Evolutionary conservation across 1,284 basidiomycete genomes (phyloP).

Genomic region (Salmacisia buchloeana): DNA sequence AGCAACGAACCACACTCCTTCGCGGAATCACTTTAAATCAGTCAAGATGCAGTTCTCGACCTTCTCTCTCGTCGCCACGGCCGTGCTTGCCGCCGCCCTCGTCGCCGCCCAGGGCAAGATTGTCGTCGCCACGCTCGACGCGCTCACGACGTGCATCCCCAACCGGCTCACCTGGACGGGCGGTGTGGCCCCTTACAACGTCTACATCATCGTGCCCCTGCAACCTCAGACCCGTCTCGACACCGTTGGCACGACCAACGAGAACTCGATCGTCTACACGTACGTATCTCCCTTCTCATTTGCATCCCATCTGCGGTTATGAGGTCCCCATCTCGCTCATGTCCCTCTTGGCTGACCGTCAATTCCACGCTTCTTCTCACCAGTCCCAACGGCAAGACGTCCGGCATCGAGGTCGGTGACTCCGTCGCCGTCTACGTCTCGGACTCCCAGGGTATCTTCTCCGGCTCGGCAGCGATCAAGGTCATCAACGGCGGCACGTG

Average conservation of each 20-base stretch:
- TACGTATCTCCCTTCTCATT: background rate
- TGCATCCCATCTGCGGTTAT: background rate
- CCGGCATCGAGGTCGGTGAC: background rate
- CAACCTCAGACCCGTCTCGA: background rate
- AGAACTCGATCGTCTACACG: background rate
- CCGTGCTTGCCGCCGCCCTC: constrained; percentile 1
- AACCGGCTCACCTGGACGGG: constrained; percentile 4
- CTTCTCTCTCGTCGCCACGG: background rate
- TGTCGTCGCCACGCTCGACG: background rate
- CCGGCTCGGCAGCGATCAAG: background rate
- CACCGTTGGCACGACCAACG: background rate
- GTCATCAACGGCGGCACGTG: background rate
- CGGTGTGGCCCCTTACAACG: background rate
- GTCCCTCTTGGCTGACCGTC: background rate
- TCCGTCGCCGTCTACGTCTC: background rate
- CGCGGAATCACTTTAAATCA: background rate
- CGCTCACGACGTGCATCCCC: background rate
- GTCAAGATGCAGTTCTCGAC: background rate
- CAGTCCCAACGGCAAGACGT: background rate
- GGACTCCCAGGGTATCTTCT: background rate
- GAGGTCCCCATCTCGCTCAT: background rate
- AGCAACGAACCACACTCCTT: background rate
- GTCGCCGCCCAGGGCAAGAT: constrained; percentile 1
- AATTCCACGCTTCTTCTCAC: background rate
- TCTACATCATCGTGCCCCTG: background rate